These are phyloP conservation scores for Podospora anserina DNA, from an alignment of 495 filamentous ascomycete species.

Conservation along the genomic window DNA sequence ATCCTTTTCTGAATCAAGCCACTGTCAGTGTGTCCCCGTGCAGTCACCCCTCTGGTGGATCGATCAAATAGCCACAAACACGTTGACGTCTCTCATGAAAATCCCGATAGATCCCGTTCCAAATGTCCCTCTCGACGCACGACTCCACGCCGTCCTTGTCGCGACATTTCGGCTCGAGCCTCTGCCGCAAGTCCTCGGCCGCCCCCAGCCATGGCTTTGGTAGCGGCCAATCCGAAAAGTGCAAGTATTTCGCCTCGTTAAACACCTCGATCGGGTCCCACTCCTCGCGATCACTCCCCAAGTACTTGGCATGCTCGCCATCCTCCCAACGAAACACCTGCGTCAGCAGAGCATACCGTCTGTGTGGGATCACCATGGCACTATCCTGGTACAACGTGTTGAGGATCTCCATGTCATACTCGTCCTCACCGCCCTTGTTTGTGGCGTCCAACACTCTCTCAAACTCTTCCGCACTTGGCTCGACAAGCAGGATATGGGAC, in stretches of 20 bases:
- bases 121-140: slow-evolving; percentile 60
- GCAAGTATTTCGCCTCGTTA: slow-evolving; percentile 69
- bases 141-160: slow-evolving; percentile 45
- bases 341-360: slow-evolving; percentile 65
- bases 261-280: slow-evolving; percentile 67
- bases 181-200: slow-evolving; percentile 50
- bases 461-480: slow-evolving; percentile 57
- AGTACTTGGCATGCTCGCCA: slow-evolving; percentile 54
- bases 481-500: slow-evolving; percentile 62
- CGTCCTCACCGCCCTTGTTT: slow-evolving; percentile 35
- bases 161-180: slow-evolving; percentile 56
- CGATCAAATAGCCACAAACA: neutral
- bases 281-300: slow-evolving; percentile 58
- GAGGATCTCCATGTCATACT: slow-evolving; percentile 72
- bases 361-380: slow-evolving; percentile 72
- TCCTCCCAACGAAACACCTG: slow-evolving; percentile 61
- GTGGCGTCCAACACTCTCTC: slow-evolving; percentile 50
- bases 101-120: slow-evolving; percentile 69
- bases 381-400: slow-evolving; percentile 65
- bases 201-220: slow-evolving; percentile 70
- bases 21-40: neutral
- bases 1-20: neutral
- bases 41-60: neutral
- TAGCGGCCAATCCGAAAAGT: slow-evolving; percentile 78
- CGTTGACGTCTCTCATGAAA: slow-evolving; percentile 46